phyloP scores from a whole-genome alignment of 106 monocot species.

The Iris macrosiphon region DNA sequence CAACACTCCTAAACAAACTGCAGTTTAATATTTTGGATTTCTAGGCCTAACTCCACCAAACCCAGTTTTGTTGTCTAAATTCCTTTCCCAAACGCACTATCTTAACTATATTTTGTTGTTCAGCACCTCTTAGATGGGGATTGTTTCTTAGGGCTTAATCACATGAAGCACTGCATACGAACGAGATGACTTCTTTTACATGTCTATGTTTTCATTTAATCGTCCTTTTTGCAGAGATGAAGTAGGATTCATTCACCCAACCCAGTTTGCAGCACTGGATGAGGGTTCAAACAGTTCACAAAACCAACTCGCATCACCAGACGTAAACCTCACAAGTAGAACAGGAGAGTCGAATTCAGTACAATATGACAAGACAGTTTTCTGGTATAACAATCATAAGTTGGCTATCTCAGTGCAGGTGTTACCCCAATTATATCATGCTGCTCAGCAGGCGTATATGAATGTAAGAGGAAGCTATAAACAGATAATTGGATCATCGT shows the following conservation, averaged over 20 bases:
- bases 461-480: constrained; percentile 34
- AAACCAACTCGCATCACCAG: neutral
- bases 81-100: too few relatives aligned
- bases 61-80: too few relatives aligned
- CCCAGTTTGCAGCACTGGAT: constrained; percentile 48
- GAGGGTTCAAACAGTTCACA: constrained; percentile 7
- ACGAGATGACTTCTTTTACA: too few relatives aligned
- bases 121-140: too few relatives aligned
- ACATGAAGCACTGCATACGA: too few relatives aligned
- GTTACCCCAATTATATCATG: constrained; percentile 40
- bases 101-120: too few relatives aligned
- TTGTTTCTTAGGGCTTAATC: too few relatives aligned
- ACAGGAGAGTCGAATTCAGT: neutral
- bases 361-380: constrained; percentile 27
- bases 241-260: constrained; percentile 69
- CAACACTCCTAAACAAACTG: too few relatives aligned
- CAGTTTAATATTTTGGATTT: too few relatives aligned
- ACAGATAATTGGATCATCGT: constrained; percentile 1
- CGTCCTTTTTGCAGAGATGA: constrained; percentile 66
- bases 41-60: too few relatives aligned
- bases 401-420: constrained; percentile 49
- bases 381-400: constrained; percentile 74
- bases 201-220: neutral
- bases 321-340: neutral
- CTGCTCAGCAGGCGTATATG: constrained; percentile 26